These are phyloP conservation scores for Cadophora sp. DNA, from an alignment of 2,329 filamentous ascomycete genomes.

Conservation along the genomic window DNA sequence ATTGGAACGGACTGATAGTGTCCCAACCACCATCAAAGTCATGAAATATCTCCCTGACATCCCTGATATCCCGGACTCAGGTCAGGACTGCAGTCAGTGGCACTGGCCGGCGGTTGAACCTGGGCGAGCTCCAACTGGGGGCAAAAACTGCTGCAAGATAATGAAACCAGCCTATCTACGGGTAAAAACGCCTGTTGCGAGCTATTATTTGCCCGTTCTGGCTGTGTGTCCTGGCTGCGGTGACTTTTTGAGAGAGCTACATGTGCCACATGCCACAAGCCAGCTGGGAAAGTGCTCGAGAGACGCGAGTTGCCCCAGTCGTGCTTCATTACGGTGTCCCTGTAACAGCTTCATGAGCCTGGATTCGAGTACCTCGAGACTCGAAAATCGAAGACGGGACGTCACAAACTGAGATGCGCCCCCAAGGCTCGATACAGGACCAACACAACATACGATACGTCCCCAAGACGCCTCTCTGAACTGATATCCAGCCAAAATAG, in stretches of 20 bases:
- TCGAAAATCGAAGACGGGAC: background rate
- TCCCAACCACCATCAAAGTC: slow-evolving; percentile 1
- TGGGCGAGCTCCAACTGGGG: slow-evolving; percentile 20
- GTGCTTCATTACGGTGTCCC: slow-evolving; percentile 15
- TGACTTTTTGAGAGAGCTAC: slow-evolving; percentile 1
- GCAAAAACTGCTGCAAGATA: background rate
- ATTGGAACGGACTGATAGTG: background rate
- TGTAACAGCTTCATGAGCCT: background rate
- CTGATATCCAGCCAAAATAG: slow-evolving; percentile 23
- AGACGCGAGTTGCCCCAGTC: slow-evolving; percentile 22
- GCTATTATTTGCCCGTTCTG: slow-evolving; percentile 23
- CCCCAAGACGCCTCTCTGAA: slow-evolving; percentile 13
- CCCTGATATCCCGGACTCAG: too few relatives aligned
- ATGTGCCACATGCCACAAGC: background rate
- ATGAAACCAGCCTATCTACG: slow-evolving; percentile 28
- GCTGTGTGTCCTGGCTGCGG: slow-evolving; percentile 18
- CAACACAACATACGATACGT: background rate
- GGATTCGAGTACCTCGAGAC: background rate
- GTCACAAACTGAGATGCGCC: background rate
- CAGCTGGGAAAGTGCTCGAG: slow-evolving; percentile 11
- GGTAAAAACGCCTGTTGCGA: slow-evolving; percentile 18
- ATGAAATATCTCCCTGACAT: background rate
- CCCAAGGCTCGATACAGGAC: background rate
- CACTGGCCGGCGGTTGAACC: background rate
- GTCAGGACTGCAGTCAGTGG: background rate